A percentile compares a stretch with the other conserved stretches of the same genome.
Evolutionary conservation across 768 basidiomycete genomes (phyloP).

Genomic region (Arthromyces matolae): DNA sequence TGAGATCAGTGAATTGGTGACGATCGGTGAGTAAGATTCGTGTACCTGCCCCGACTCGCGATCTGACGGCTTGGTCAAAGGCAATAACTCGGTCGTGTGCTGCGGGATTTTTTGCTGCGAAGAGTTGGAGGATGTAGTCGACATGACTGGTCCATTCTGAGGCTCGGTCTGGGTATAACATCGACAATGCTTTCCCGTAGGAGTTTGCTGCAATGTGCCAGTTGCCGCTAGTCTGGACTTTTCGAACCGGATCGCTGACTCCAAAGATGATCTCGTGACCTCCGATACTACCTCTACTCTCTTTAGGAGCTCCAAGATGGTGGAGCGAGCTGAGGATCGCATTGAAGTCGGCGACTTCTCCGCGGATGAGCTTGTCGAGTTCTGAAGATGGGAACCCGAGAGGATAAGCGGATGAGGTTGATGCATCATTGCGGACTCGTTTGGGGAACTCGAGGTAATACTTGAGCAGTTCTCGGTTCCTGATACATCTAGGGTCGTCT

Average conservation of each 20-base stretch:
- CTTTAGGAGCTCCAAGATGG: constrained; percentile 13
- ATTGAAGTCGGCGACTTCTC: too few species aligned
- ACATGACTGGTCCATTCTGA: constrained; percentile 10
- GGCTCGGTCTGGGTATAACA: constrained; percentile 22
- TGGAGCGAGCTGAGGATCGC: constrained; percentile 8
- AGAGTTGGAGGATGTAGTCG: constrained; percentile 21
- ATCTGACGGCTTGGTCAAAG: constrained; percentile 25
- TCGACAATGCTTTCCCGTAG: constrained; percentile 13
- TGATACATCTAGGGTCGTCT: too few species aligned
- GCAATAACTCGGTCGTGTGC: constrained; percentile 20
- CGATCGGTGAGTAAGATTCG: constrained; percentile 18
- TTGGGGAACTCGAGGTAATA: too few species aligned
- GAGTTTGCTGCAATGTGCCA: constrained; percentile 17
- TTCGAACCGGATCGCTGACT: neutral
- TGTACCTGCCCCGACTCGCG: constrained; percentile 11
- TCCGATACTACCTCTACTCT: constrained; percentile 14
- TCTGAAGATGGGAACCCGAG: too few species aligned
- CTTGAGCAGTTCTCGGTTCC: neutral
- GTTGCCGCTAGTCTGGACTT: neutral
- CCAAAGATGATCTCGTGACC: constrained; percentile 11
- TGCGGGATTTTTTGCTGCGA: constrained; percentile 5
- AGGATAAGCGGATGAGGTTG: neutral
- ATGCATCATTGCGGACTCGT: too few species aligned
- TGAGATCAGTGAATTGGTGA: constrained; percentile 1
- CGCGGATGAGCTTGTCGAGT: too few species aligned